Percentiles rank a stretch among this genome's conserved stretches.
phyloP scores from a whole-genome alignment of 1,284 basidiomycete genomes.

The Coniferiporia sulphurascens region DNA sequence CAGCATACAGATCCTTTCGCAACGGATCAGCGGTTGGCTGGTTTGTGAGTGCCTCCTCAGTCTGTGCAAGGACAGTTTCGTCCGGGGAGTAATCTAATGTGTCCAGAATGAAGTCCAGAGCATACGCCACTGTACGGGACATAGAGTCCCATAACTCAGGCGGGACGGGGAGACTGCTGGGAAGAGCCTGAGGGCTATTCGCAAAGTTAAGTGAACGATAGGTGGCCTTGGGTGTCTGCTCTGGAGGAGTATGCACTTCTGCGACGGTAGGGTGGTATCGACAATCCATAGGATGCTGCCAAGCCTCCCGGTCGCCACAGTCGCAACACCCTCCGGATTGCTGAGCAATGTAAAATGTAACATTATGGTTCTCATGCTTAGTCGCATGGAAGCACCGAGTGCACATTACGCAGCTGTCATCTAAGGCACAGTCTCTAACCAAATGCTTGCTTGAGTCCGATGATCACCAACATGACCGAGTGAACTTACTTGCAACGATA shows the following conservation, averaged over 20 bases:
- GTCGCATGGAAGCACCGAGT: conserved; percentile 83
- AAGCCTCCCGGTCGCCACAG: conserved; percentile 87
- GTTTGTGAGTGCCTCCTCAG: conserved; percentile 65
- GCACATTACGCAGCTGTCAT: conserved; percentile 87
- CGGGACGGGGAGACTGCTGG: conserved; percentile 50
- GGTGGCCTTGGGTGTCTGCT: conserved; percentile 27
- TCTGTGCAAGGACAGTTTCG: conserved; percentile 64
- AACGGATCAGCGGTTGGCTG: conserved; percentile 72
- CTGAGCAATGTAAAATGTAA: conserved; percentile 87
- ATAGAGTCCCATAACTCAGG: conserved; percentile 69
- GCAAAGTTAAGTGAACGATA: conserved; percentile 33
- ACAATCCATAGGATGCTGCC: conserved; percentile 66
- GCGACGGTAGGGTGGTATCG: conserved; percentile 54
- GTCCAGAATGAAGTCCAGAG: conserved; percentile 81
- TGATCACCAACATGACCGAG: neutral
- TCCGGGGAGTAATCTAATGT: conserved; percentile 84
- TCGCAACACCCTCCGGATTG: conserved; percentile 91
- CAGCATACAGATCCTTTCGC: conserved; percentile 75
- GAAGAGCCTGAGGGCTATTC: conserved; percentile 29
- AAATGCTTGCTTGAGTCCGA: conserved; percentile 2
- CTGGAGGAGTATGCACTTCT: conserved; percentile 25
- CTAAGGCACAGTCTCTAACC: conserved; percentile 79
- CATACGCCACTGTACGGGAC: conserved; percentile 68
- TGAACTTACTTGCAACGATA: conserved; percentile 84
- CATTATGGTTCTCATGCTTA: conserved; percentile 80